Evolutionary conservation across 306 rosid genomes (phyloP).

Genomic region (Sphenostylis stenocarpa): DNA sequence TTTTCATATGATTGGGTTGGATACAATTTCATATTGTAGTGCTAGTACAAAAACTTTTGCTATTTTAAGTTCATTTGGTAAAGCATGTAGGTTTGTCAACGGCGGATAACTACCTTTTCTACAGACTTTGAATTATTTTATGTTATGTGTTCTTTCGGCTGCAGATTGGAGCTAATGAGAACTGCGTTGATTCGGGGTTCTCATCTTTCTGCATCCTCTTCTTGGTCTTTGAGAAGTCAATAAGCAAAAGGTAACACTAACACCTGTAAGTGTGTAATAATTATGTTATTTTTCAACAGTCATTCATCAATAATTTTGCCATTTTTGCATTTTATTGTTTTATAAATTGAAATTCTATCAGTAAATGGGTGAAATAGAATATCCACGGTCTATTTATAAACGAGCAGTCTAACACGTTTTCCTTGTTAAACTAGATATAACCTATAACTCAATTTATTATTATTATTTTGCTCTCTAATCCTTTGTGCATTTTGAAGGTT

Average conservation of each 20-base stretch:
- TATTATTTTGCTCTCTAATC: too few relatives aligned
- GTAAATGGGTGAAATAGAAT: neutral
- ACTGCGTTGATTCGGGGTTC: slow-evolving; percentile 72
- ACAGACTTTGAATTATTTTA: slow-evolving; percentile 17
- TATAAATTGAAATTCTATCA: neutral
- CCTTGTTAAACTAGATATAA: too few relatives aligned
- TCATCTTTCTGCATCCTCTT: slow-evolving; percentile 83
- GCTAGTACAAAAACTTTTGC: neutral
- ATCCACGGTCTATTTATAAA: neutral
- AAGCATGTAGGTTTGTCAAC: slow-evolving; percentile 18
- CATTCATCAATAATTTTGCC: slow-evolving; percentile 3
- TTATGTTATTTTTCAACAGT: slow-evolving; percentile 11
- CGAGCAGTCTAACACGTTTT: neutral
- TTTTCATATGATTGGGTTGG: neutral
- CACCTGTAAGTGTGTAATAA: neutral
- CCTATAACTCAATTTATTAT: neutral
- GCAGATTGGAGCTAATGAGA: slow-evolving; percentile 78
- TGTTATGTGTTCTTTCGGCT: slow-evolving; percentile 19
- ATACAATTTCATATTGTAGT: slow-evolving; percentile 24
- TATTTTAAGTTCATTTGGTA: slow-evolving; percentile 8
- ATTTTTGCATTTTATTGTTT: neutral
- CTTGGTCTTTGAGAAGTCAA: slow-evolving; percentile 93
- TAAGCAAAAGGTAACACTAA: slow-evolving; percentile 63
- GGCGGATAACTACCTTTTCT: neutral
- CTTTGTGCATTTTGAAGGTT: too few relatives aligned